phyloP scores from a whole-genome alignment of 805 yeast genomes.

The Wickerhamiella sergipiensis region DNA sequence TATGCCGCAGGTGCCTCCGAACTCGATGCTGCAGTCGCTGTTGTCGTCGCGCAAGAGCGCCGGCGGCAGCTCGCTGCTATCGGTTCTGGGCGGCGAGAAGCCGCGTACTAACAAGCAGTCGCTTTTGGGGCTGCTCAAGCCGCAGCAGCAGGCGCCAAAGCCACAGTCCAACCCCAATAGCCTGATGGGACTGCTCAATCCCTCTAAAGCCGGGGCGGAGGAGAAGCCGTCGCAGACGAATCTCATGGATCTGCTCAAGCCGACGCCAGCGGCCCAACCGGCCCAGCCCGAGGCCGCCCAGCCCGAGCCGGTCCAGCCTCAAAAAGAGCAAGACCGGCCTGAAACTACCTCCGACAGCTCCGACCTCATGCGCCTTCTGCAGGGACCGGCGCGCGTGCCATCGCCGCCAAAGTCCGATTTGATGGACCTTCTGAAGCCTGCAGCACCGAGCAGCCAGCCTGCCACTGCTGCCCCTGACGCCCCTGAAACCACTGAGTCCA shows the following conservation, averaged over 20 bases:
- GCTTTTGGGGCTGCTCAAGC: background rate
- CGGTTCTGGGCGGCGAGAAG: slow-evolving; percentile 3
- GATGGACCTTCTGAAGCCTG: background rate
- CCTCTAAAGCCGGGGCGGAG: background rate
- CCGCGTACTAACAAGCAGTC: background rate
- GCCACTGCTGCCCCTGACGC: too few species aligned
- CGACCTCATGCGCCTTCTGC: too few species aligned
- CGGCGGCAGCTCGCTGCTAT: slow-evolving; percentile 5
- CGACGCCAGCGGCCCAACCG: background rate
- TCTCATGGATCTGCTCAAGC: slow-evolving; percentile 1
- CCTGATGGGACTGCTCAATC: background rate
- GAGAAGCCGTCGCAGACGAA: background rate
- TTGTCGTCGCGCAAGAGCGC: slow-evolving; percentile 11
- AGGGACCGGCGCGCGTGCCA: too few species aligned
- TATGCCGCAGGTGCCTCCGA: slow-evolving; percentile 13
- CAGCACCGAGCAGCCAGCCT: too few species aligned
- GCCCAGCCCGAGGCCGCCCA: too few species aligned
- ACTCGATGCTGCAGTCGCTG: slow-evolving; percentile 14
- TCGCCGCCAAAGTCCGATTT: background rate
- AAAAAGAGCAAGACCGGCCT: too few species aligned
- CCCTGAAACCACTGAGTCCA: too few species aligned
- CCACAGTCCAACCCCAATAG: background rate
- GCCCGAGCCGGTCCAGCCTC: too few species aligned
- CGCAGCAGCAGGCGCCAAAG: background rate
- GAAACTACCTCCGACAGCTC: too few species aligned